Conservation (phyloP, 148 eudicot species). For the Talinum fruticosum region DNA sequence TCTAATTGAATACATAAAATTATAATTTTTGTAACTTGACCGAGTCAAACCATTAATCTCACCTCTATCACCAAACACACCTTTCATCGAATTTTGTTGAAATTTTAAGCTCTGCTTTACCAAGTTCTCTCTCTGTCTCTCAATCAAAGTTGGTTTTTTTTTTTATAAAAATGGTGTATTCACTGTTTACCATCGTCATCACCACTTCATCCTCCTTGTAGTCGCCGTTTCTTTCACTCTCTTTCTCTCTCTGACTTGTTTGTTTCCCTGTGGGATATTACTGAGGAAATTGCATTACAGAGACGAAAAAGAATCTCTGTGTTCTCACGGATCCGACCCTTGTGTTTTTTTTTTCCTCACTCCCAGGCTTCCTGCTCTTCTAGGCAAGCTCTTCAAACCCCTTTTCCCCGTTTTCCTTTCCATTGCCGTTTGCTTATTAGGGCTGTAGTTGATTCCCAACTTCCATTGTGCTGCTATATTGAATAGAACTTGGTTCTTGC, state of each 20-base stretch:
- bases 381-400: constrained; percentile 25
- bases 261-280: constrained; percentile 1
- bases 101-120: too few relatives aligned
- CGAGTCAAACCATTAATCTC: too few relatives aligned
- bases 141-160: not conserved
- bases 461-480: not conserved
- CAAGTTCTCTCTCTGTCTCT: not conserved
- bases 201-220: not conserved
- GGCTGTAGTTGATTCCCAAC: constrained; percentile 2
- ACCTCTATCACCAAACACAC: too few relatives aligned
- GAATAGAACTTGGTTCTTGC: not conserved
- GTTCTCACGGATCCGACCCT: constrained; percentile 38
- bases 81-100: too few relatives aligned
- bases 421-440: not conserved
- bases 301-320: constrained; percentile 17
- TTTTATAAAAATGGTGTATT: not conserved
- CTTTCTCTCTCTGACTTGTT: not conserved
- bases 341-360: not conserved
- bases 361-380: constrained; percentile 21
- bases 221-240: constrained; percentile 25
- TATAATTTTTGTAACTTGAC: too few relatives aligned
- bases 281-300: constrained; percentile 19
- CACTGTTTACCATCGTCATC: constrained; percentile 10
- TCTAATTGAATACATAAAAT: too few relatives aligned
- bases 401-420: not conserved